These are phyloP conservation scores for Clonostachys solani DNA, from an alignment of 2,329 filamentous ascomycete species.

Conservation along the genomic window DNA sequence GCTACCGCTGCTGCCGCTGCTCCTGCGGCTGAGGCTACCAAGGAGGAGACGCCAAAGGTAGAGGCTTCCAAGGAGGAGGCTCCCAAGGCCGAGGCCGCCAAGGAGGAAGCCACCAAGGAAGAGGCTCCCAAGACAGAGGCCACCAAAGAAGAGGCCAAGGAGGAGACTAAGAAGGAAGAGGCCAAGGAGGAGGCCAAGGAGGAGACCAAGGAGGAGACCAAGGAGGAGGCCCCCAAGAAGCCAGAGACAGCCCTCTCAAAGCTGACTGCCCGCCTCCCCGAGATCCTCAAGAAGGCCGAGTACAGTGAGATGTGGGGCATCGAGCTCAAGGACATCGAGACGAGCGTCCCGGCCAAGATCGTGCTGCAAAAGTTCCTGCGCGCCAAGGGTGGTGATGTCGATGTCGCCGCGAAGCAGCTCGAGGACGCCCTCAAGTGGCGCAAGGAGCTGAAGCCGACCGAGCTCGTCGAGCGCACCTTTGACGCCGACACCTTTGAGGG, in stretches of 20 bases:
- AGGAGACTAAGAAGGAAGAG: conserved; percentile 8
- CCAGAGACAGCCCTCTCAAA: conserved; percentile 38
- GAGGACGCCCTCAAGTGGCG: conserved; percentile 79
- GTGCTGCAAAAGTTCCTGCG: conserved; percentile 91
- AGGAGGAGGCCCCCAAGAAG: neutral
- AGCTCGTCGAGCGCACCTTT: conserved; percentile 61
- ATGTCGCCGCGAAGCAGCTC: conserved; percentile 74
- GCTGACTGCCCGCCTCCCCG: conserved; percentile 53
- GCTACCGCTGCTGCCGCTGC: neutral
- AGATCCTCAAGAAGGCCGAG: conserved; percentile 50
- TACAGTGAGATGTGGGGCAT: conserved; percentile 88
- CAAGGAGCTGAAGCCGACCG: conserved; percentile 67
- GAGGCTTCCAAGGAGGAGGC: conserved; percentile 6
- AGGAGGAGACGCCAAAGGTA: conserved; percentile 1
- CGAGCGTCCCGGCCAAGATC: conserved; percentile 71
- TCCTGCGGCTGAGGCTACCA: conserved; percentile 8
- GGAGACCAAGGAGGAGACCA: neutral
- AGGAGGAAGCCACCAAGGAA: conserved; percentile 8
- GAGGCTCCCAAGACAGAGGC: conserved; percentile 2
- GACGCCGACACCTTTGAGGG: conserved; percentile 67
- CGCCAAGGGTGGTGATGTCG: conserved; percentile 75
- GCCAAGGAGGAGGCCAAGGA: neutral
- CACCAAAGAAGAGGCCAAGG: conserved; percentile 5
- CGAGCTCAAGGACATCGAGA: conserved; percentile 39
- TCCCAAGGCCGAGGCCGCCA: conserved; percentile 4